Evolutionary conservation across 495 filamentous ascomycete species (phyloP).

Genomic region (Gamarada debralockiae): DNA sequence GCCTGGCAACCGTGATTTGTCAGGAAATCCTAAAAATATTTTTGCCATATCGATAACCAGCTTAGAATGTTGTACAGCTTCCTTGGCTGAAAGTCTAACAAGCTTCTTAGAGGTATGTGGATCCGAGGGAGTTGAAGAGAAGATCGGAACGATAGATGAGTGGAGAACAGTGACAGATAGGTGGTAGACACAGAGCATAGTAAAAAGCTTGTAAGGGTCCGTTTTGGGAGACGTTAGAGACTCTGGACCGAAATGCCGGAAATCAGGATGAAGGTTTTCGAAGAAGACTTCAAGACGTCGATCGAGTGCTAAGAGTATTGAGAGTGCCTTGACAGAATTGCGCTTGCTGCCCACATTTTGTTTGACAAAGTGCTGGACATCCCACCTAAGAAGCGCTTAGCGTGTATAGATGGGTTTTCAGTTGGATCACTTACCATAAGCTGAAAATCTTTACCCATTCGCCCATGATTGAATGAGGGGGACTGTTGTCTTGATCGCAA

Average conservation of each 20-base stretch:
- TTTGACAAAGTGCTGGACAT: neutral
- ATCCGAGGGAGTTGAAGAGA: neutral
- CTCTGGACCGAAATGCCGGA: neutral
- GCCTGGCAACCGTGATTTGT: neutral
- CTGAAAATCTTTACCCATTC: neutral
- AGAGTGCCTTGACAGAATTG: neutral
- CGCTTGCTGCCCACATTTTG: neutral
- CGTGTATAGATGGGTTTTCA: neutral
- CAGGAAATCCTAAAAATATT: neutral
- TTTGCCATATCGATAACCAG: neutral
- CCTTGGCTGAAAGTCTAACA: neutral
- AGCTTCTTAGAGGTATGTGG: neutral
- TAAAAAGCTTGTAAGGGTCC: neutral
- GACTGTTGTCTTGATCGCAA: neutral
- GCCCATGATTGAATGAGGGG: neutral
- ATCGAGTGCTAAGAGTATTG: neutral
- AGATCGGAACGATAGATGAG: conserved; percentile 4
- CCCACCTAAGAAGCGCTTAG: neutral
- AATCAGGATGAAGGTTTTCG: neutral
- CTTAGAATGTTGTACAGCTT: neutral
- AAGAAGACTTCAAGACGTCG: neutral
- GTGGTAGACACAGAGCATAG: neutral
- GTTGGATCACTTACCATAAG: neutral
- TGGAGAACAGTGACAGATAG: neutral
- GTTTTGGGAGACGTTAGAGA: neutral